Percentiles rank a stretch among this genome's conserved stretches.
Conservation (phyloP, 352 stramenopile genomes). For the Halophytophthora polymorphica region DNA sequence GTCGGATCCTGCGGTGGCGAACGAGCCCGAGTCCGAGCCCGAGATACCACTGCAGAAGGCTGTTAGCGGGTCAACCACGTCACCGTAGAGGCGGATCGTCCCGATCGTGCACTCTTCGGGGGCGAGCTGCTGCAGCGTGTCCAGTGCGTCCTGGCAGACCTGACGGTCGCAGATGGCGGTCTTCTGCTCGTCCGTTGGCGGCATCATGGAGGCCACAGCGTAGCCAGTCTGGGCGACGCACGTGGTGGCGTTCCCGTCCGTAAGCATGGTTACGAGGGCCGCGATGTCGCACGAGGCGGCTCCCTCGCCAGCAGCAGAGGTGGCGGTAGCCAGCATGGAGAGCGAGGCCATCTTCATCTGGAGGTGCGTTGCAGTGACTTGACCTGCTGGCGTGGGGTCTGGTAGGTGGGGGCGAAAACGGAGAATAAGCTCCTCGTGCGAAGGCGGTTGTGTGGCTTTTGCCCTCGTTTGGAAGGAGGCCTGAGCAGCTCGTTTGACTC, state of each 20-base stretch:
- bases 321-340: conserved; percentile 9
- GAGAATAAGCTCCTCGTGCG: no score
- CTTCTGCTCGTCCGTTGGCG: conserved; percentile 24
- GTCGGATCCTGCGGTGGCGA: conserved; percentile 1
- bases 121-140: conserved; percentile 18
- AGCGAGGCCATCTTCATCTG: conserved; percentile 18
- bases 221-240: conserved; percentile 33
- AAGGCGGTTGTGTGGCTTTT: no score
- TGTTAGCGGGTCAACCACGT: conserved; percentile 24
- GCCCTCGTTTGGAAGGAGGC: no score
- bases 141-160: conserved; percentile 25
- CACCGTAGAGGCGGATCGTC: conserved; percentile 17
- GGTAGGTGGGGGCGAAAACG: no score
- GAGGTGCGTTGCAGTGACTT: background rate
- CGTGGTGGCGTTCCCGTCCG: conserved; percentile 18
- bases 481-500: background rate
- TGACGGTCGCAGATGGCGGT: conserved; percentile 27
- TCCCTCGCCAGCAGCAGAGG: background rate
- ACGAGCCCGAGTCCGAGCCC: conserved; percentile 12
- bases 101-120: conserved; percentile 33
- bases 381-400: no score
- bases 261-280: conserved; percentile 23
- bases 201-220: conserved; percentile 23
- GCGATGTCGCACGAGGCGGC: conserved; percentile 24
- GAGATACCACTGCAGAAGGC: conserved; percentile 11